Conservation (phyloP, 1,139 yeast species). For the Pichia sp. region DNA sequence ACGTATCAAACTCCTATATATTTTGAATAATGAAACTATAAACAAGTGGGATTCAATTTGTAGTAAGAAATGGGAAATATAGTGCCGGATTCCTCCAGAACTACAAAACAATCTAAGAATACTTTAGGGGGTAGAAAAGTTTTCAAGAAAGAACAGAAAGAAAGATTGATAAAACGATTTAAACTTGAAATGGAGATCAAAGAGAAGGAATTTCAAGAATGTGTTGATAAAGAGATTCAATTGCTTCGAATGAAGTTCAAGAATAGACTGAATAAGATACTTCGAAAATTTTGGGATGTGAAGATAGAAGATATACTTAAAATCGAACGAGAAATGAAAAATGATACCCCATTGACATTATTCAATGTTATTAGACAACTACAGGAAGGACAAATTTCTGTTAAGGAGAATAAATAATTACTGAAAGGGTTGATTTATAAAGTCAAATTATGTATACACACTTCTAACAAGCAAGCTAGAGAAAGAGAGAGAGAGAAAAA, state of each 20-base stretch:
- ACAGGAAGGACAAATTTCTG: slow-evolving; percentile 30
- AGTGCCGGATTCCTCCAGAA: background rate
- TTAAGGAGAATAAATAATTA: background rate
- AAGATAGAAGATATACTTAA: slow-evolving; percentile 33
- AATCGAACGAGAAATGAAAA: slow-evolving; percentile 36
- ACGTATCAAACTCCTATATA: no score
- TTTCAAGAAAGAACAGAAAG: slow-evolving; percentile 35
- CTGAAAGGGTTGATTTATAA: background rate
- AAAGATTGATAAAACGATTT: slow-evolving; percentile 29
- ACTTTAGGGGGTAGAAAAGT: background rate
- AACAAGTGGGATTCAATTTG: no score
- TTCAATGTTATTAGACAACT: slow-evolving; percentile 25
- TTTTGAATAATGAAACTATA: no score
- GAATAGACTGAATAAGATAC: slow-evolving; percentile 34
- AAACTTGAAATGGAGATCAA: slow-evolving; percentile 19
- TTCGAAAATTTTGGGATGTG: slow-evolving; percentile 36
- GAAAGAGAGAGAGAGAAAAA: slow-evolving; percentile 1
- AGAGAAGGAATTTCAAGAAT: slow-evolving; percentile 27
- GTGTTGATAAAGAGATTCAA: slow-evolving; percentile 30
- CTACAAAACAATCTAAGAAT: background rate
- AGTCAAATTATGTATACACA: background rate
- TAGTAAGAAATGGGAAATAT: background rate
- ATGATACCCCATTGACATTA: slow-evolving; percentile 29
- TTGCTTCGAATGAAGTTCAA: slow-evolving; percentile 26
- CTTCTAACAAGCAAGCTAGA: no score